Base-by-base conservation (phyloP, 1,139 yeast species). In the Candida dubliniensis region DNA sequence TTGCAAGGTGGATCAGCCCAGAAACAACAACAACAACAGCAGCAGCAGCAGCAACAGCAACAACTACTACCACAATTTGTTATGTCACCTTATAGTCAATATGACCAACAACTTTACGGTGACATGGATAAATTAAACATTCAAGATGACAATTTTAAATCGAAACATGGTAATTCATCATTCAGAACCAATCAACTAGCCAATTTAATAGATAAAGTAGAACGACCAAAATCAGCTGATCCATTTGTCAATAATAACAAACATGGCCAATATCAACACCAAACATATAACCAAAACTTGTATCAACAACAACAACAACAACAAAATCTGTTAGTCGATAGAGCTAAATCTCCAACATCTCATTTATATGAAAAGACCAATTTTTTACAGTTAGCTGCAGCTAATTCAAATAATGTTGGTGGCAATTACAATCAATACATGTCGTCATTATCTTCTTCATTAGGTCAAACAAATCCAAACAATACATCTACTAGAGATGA, bases 321-420 rank as follows among this genome's bases (percentile, higher is more conserved):
- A 34, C 52, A 48, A 11, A 60, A 55, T 23, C 53, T 54, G 30
- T 52, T 50, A 38, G 47, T 65, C 38, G 77, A 72, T 45, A 57
- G 77, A 39, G 59, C 76, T 10, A 65, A 66, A 47, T 67, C 74
- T 24, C 79, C 78, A 27, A 69, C 78, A 10, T 66, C 72, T 35
- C 77, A 74, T 51, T 61, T 74, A 49, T 71, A 60, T 49, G 77
- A 71, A 49, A 72, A 73, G 57, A 74, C 77, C 35, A 71, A 59
- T 56, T 74, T 66, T 49, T 64, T 67, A 50, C 80, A 74, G 54
- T 61, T 70, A 45, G 78, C 78, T 2, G 77, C 71, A 31, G 72
- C 63, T 25, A 56, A 58, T 50, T 60, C 63, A 13, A 46, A 36
- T 18, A 51, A 25, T 24, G 23, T 42, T 10, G 38, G 45, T 46